A percentile compares a stretch with the other conserved stretches of the same genome.
phyloP scores from a whole-genome alignment of 805 yeast species.

The Metschnikowia hibisci region DNA sequence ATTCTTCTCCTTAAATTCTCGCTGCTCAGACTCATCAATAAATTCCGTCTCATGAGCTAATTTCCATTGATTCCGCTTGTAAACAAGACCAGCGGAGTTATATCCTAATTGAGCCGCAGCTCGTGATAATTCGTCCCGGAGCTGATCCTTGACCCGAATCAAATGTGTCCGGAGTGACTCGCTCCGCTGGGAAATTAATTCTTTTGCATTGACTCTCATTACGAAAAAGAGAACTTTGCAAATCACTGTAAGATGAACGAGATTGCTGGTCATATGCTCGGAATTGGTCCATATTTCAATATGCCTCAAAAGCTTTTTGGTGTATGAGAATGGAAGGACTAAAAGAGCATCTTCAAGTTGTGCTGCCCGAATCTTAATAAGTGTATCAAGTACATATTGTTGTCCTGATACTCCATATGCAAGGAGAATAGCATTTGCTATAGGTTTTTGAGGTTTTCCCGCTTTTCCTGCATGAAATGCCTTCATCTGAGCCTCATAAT shows the following conservation, averaged over 20 bases:
- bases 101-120: conserved; percentile 67
- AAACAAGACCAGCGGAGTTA: conserved; percentile 79
- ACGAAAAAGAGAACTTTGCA: conserved; percentile 76
- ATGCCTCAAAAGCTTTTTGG: conserved; percentile 64
- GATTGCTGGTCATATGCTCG: conserved; percentile 35
- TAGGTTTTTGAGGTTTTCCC: conserved; percentile 55
- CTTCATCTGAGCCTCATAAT: conserved; percentile 44
- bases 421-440: conserved; percentile 64
- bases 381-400: conserved; percentile 69
- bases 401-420: conserved; percentile 73
- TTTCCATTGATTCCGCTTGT: conserved; percentile 74
- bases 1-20: conserved; percentile 47
- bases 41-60: conserved; percentile 69
- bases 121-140: conserved; percentile 52
- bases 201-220: conserved; percentile 70
- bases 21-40: conserved; percentile 61
- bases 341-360: conserved; percentile 91
- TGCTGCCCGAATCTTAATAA: conserved; percentile 69
- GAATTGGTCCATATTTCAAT: conserved; percentile 68
- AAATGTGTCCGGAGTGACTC: conserved; percentile 61
- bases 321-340: conserved; percentile 85
- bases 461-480: conserved; percentile 38
- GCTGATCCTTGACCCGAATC: conserved; percentile 54
- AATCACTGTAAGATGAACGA: conserved; percentile 57
- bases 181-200: conserved; percentile 68